Evolutionary conservation across 306 rosid genomes (phyloP), one percentile per base, ranked within the genome.

Genomic region (Coriaria nepalensis): DNA sequence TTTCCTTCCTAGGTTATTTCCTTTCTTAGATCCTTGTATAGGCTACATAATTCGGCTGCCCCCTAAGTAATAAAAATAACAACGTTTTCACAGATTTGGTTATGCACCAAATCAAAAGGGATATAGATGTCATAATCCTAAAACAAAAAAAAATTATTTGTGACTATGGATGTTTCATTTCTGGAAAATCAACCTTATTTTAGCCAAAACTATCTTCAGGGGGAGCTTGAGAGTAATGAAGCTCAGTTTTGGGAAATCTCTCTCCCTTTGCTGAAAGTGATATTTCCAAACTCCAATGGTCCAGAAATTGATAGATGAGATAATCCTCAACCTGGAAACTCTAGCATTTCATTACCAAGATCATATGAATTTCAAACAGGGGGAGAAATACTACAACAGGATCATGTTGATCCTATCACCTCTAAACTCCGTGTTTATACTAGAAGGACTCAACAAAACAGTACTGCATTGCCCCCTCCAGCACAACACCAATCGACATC

Each of bases 311-410:
- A 20, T 20, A 20, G 3, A 3, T 1, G 3, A 20, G 29, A 3
- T 3, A 20, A 20, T 20, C 1, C 3, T 1, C 1, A 4, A 6
- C 4, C 0, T 9, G 13, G 14, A 6, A 15, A 4, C 2, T 9
- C 5, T 0, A 35, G 2, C 29, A 2, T 15, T 7, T 2, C 2
- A n/a, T n/a, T n/a, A n/a, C 5, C 5, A 6, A 15, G 14, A n/a
- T 0, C 9, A 5, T 5, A 38, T 7, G n/a, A 11, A 2, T 47
- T 35, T 6, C 0, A 0, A 3, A 13, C 33, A 36, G 55, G 55
- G 55, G 55, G 36, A n/a, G 55, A 50, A 50, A 35, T 10, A 35
- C 55, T 36, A 50, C 33, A 50, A 36, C n/a, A 3, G 2, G 20
- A 34, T 33, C 54, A 49, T 15, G 6, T 4, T 0, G 15, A 47